These are phyloP conservation scores for Magnolia changhungtana DNA, from an alignment of 164 flowering plant genomes.

Conservation along the genomic window DNA sequence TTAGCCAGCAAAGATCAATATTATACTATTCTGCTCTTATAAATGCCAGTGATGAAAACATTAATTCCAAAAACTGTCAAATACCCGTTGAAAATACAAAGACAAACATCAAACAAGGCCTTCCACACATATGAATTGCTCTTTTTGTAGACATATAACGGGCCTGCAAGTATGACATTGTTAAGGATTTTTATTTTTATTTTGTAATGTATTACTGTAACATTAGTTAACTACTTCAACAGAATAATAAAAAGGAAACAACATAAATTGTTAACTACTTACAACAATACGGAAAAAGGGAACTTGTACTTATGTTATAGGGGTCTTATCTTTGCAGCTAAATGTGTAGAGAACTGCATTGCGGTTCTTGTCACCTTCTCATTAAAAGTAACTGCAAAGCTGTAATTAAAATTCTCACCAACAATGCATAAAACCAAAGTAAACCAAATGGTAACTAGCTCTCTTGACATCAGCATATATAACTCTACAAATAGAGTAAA, in stretches of 20 bases:
- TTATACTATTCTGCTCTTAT: background rate
- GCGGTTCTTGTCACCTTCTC: slow-evolving; percentile 92
- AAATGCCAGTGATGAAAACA: background rate
- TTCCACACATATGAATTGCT: slow-evolving; percentile 81
- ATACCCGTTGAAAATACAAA: slow-evolving; percentile 58
- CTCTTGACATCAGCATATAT: no score
- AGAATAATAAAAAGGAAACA: background rate
- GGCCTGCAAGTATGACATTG: slow-evolving; percentile 46
- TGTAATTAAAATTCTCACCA: slow-evolving; percentile 34
- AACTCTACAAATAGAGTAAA: no score
- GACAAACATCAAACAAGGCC: slow-evolving; percentile 94
- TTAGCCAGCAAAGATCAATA: background rate
- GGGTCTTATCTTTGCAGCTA: slow-evolving; percentile 97
- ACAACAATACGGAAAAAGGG: background rate
- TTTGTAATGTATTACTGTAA: no score
- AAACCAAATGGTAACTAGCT: background rate
- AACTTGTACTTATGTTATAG: slow-evolving; percentile 59
- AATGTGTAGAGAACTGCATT: slow-evolving; percentile 87
- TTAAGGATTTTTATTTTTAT: no score
- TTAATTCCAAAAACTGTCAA: background rate
- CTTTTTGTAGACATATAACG: slow-evolving; percentile 92
- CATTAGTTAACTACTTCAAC: no score
- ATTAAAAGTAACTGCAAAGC: slow-evolving; percentile 95
- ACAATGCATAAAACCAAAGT: slow-evolving; percentile 1
- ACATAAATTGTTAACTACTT: background rate